Conservation (phyloP, 345 rosid species). For the Anacardium occidentale region DNA sequence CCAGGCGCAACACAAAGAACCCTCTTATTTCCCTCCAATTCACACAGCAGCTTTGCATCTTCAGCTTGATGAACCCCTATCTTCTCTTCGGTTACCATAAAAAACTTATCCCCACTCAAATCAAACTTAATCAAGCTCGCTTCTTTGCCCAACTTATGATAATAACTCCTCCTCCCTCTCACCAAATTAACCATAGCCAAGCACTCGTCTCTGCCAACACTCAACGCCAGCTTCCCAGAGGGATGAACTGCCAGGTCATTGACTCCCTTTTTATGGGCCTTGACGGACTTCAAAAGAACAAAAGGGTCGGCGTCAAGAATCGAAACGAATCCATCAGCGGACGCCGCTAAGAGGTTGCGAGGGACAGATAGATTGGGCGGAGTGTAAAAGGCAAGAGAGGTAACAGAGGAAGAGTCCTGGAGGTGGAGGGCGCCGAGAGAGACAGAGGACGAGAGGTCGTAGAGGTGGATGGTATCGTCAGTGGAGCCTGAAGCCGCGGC, state of each 20-base stretch:
- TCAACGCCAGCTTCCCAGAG: constrained; percentile 78
- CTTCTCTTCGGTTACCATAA: constrained; percentile 60
- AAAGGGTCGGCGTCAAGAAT: constrained; percentile 86
- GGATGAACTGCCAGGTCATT: constrained; percentile 76
- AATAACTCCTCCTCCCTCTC: constrained; percentile 82
- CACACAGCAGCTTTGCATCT: constrained; percentile 71
- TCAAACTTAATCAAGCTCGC: constrained; percentile 65
- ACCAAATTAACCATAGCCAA: constrained; percentile 85
- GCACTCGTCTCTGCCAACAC: constrained; percentile 79
- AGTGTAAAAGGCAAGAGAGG: constrained; percentile 75
- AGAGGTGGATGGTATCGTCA: constrained; percentile 81
- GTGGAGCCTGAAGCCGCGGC: constrained; percentile 82
- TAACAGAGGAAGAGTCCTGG: constrained; percentile 66
- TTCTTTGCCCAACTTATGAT: constrained; percentile 67
- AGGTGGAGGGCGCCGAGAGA: constrained; percentile 78
- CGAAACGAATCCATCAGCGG: constrained; percentile 81
- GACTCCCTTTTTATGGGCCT: constrained; percentile 62
- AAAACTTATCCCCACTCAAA: constrained; percentile 59
- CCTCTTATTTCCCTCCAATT: constrained; percentile 59
- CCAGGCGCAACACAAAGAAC: constrained; percentile 81
- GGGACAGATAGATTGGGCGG: constrained; percentile 76
- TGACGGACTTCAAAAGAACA: constrained; percentile 66
- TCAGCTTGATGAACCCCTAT: constrained; percentile 78
- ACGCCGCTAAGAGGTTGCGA: constrained; percentile 78
- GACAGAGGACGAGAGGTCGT: constrained; percentile 75